Base-by-base conservation (phyloP, 805 yeast species). In the Cyberlindnera sargentensis region DNA sequence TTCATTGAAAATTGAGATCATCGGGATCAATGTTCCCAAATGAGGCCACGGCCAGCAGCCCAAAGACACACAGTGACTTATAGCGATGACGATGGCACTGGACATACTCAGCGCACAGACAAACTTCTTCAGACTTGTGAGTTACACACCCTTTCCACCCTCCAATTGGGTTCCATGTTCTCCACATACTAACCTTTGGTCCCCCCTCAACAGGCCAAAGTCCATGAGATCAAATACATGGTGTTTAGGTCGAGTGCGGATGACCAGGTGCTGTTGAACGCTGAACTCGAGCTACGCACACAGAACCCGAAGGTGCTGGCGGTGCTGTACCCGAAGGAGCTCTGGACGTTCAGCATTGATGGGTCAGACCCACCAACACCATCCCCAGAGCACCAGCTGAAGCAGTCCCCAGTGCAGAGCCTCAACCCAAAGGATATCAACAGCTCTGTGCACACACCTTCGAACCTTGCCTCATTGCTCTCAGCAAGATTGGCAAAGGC, bases 401-500 rank as follows among this genome's bases (percentile, higher is more conserved):
- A 41, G 8, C 42, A 39, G 6, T 43, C 49, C 7, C 44, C 47
- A 2, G 37, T 48, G 4, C 45, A 48, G 36, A 41, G 44, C 1
- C 49, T 61, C 28, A 39, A 47, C 7, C 60, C 63, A 3, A 38
- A 41, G 26, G 36, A 41, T 30, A 39, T 50, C 37, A 46, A 47
- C 42, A 47, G 47, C 35, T 30, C 49, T 20, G 23, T 9, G 11
- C 31, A 25, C 4, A 29, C 39, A 8, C 50, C 58, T 3, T 66
- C 71, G 5, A 64, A 68, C 4, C 57, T 65, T 2, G 39, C 49
- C 34, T 46, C 54, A 5, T 27, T 54, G n/a, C 47, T 67, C 4
- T 71, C 73, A 49, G 67, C 75, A 3, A 68, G 76, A 8, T 73
- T 76, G 37, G 51, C 76, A 31, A 69, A 75, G 47, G 78, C 81